Conservation (phyloP, 345 rosid species). For the Populus davidiana region DNA sequence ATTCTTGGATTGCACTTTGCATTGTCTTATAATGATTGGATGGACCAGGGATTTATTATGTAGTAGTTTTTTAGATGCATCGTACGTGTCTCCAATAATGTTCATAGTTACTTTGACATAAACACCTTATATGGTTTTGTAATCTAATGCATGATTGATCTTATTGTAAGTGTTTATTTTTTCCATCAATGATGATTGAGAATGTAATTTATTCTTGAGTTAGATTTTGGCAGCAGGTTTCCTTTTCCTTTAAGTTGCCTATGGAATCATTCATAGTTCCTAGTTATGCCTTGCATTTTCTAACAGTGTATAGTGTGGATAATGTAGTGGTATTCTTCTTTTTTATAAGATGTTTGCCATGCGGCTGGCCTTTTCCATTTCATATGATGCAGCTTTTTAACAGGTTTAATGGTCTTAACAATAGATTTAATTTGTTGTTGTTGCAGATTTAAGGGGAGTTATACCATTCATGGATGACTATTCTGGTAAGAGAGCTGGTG, state of each 20-base stretch:
- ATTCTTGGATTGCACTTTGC: background rate
- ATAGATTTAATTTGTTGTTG: background rate
- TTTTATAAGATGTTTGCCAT: background rate
- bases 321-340: background rate
- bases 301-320: background rate
- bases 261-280: background rate
- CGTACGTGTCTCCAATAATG: background rate
- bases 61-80: background rate
- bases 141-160: background rate
- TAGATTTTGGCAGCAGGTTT: background rate
- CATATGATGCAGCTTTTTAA: background rate
- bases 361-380: background rate
- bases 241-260: background rate
- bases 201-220: background rate
- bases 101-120: background rate
- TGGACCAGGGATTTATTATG: background rate
- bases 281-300: background rate
- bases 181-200: too few relatives aligned
- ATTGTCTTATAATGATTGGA: background rate
- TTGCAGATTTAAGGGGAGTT: slow-evolving; percentile 34
- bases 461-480: slow-evolving; percentile 63
- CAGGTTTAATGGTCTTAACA: background rate
- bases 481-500: slow-evolving; percentile 58
- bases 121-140: background rate
- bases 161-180: background rate